phyloP scores from a whole-genome alignment of 75 land plant genomes.

The Sequoia sempervirens region DNA sequence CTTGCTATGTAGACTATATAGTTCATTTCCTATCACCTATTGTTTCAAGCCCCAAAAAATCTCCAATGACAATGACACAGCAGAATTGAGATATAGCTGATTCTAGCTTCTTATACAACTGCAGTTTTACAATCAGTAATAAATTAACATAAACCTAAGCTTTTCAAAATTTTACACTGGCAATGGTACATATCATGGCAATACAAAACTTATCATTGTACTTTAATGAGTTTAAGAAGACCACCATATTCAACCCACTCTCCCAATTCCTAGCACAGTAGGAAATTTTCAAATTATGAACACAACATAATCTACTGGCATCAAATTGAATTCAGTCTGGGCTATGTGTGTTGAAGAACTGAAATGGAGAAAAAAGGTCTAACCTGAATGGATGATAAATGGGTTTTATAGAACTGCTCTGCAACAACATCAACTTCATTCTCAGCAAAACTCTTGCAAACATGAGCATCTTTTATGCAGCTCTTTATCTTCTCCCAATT shows the following conservation, averaged over 20 bases:
- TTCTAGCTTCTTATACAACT: too few species aligned
- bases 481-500: background rate
- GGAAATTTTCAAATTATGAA: background rate
- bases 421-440: background rate
- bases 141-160: too few species aligned
- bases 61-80: too few species aligned
- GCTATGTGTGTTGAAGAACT: too few species aligned
- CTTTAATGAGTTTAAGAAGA: background rate
- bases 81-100: too few species aligned
- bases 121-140: too few species aligned
- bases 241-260: background rate
- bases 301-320: background rate
- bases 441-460: conserved; percentile 19
- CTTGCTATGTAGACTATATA: too few species aligned
- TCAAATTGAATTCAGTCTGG: background rate
- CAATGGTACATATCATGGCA: too few species aligned
- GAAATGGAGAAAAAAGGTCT: background rate
- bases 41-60: too few species aligned
- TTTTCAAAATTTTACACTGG: too few species aligned
- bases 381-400: conserved; percentile 53
- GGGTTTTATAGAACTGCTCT: conserved; percentile 23
- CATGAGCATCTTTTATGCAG: conserved; percentile 26
- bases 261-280: background rate
- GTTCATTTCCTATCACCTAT: too few species aligned
- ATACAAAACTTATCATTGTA: too few species aligned